Conservation (phyloP, 805 yeast genomes). For the Dipodascus albidus region DNA sequence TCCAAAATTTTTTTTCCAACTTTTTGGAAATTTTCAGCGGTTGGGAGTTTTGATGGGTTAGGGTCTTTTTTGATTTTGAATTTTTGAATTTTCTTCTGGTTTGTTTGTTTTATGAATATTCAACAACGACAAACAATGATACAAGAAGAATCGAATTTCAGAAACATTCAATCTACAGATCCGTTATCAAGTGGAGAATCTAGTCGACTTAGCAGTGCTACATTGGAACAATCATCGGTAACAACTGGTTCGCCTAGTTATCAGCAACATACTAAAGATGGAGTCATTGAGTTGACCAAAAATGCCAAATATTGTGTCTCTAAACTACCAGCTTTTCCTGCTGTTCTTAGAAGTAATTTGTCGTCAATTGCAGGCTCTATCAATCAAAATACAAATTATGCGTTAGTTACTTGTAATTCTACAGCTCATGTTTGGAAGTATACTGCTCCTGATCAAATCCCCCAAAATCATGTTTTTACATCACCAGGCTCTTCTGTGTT, state of each 20-base stretch:
- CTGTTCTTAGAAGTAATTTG: constrained; percentile 21
- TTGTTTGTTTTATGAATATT: not conserved
- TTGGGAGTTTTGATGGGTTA: not conserved
- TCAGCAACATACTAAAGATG: constrained; percentile 8
- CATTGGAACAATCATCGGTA: not conserved
- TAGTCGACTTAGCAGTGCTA: constrained; percentile 2
- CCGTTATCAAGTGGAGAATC: not conserved
- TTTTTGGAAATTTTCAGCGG: not conserved
- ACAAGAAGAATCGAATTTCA: not conserved
- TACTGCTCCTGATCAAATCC: constrained; percentile 46
- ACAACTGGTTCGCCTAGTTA: not conserved
- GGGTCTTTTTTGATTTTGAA: not conserved
- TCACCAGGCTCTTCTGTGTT: constrained; percentile 17
- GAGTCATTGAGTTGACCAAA: constrained; percentile 41
- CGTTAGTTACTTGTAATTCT: constrained; percentile 37
- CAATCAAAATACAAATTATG: constrained; percentile 37
- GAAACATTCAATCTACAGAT: not conserved
- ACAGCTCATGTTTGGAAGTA: constrained; percentile 60
- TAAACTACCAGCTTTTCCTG: constrained; percentile 46
- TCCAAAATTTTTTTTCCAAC: not conserved
- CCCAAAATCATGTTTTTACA: constrained; percentile 45
- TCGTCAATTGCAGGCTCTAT: constrained; percentile 30
- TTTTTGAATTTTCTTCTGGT: not conserved
- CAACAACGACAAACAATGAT: not conserved
- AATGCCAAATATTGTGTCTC: constrained; percentile 47